Percentiles rank a stretch among this genome's conserved stretches.
These are phyloP conservation scores for Oryza glumipatula DNA, from an alignment of 176 grass and related monocot genomes.

Conservation along the genomic window DNA sequence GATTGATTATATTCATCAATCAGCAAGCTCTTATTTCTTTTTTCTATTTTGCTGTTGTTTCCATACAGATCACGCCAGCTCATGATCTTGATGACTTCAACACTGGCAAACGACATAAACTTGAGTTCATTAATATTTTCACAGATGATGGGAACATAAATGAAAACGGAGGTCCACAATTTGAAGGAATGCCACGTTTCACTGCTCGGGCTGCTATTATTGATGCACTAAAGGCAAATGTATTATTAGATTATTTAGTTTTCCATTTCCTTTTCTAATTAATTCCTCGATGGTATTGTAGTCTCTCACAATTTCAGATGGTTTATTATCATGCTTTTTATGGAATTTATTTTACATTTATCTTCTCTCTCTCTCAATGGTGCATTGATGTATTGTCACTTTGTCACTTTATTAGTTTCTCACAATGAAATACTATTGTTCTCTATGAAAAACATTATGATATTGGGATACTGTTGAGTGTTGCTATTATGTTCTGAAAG, in stretches of 20 bases:
- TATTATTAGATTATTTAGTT: not conserved
- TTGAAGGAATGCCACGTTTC: not conserved
- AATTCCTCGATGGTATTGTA: not conserved
- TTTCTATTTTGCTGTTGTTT: not conserved
- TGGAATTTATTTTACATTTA: slow-evolving; percentile 16
- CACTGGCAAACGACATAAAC: not conserved
- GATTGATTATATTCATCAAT: not conserved
- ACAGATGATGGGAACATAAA: not conserved
- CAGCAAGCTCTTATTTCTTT: too few relatives aligned
- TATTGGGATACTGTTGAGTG: not conserved
- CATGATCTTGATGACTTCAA: not conserved
- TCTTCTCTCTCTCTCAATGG: not conserved
- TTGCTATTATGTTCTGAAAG: not conserved
- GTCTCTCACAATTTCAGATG: not conserved
- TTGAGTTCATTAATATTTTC: not conserved
- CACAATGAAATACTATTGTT: too few relatives aligned
- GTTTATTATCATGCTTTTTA: not conserved
- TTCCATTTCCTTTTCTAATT: not conserved
- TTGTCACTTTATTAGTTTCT: too few relatives aligned
- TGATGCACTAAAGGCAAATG: not conserved
- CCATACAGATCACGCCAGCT: not conserved
- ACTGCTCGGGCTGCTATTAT: not conserved
- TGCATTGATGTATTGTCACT: not conserved
- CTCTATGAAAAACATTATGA: too few relatives aligned
- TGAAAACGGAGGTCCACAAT: not conserved